Conservation (phyloP, 2,329 filamentous ascomycete species). For the Akanthomyces dipterigenus region DNA sequence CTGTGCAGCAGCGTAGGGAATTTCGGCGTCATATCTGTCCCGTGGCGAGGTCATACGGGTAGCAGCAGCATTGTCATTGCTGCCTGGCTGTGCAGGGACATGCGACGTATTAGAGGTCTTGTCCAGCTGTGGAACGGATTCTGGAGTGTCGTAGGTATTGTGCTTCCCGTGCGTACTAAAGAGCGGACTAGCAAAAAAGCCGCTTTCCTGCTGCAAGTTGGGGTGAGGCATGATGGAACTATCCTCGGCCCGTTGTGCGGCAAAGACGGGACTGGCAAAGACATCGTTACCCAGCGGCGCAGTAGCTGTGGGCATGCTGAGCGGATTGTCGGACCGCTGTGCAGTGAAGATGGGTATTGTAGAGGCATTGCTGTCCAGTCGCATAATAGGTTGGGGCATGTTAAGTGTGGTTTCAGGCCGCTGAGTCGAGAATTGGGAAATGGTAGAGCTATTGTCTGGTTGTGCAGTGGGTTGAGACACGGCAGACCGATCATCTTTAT, state of each 20-base stretch:
- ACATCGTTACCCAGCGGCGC: not conserved
- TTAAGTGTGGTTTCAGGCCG: too few species aligned
- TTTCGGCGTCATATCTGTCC: too few species aligned
- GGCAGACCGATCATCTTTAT: not conserved
- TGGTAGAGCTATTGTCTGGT: not conserved
- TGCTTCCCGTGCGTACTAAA: not conserved
- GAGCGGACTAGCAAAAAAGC: too few species aligned
- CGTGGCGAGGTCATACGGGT: too few species aligned
- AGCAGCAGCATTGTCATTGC: not conserved
- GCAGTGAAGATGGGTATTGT: not conserved
- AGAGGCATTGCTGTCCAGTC: not conserved
- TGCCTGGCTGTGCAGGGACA: not conserved
- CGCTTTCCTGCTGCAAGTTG: too few species aligned
- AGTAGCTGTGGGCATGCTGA: not conserved
- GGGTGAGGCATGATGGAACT: too few species aligned
- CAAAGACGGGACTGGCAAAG: too few species aligned
- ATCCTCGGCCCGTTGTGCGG: too few species aligned
- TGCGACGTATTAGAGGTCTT: not conserved
- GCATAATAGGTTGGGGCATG: not conserved
- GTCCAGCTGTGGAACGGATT: not conserved
- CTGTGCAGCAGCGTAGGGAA: not conserved
- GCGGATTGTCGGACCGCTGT: not conserved
- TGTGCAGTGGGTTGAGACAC: not conserved
- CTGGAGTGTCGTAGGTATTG: not conserved
- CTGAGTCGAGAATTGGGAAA: not conserved